phyloP scores from a whole-genome alignment of 2,329 filamentous ascomycete species.

The Macrophomina tecta region DNA sequence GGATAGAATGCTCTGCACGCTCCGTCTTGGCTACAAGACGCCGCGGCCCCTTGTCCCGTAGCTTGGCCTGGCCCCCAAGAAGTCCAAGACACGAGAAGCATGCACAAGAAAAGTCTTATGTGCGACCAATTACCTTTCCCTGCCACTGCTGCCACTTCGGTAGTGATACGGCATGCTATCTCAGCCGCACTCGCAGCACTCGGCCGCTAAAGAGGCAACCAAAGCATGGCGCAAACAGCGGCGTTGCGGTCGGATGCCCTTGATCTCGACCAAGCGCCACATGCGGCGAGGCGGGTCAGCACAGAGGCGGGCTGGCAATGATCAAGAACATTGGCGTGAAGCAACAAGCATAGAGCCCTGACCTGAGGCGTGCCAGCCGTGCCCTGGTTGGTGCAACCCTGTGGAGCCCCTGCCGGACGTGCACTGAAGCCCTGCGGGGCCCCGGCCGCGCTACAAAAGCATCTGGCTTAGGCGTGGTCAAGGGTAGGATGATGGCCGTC shows the following conservation, averaged over 20 bases:
- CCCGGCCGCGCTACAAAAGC: slow-evolving; percentile 13
- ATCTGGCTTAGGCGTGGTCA: slow-evolving; percentile 15
- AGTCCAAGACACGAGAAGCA: slow-evolving; percentile 16
- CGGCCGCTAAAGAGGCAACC: background rate
- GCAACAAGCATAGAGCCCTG: background rate
- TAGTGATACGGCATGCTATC: background rate
- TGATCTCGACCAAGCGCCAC: slow-evolving; percentile 2
- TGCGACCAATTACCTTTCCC: background rate
- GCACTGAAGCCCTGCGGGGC: slow-evolving; percentile 15
- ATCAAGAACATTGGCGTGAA: background rate
- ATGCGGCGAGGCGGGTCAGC: slow-evolving; percentile 5
- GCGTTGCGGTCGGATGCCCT: background rate
- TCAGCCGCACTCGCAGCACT: slow-evolving; percentile 23
- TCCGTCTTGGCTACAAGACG: background rate
- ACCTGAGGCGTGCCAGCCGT: slow-evolving; percentile 15
- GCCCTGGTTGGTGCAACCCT: slow-evolving; percentile 18
- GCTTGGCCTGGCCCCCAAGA: slow-evolving; percentile 16
- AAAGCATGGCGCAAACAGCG: slow-evolving; percentile 13
- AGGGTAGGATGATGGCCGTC: slow-evolving; percentile 16
- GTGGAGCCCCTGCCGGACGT: slow-evolving; percentile 12
- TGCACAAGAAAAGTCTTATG: slow-evolving; percentile 20
- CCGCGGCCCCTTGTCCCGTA: slow-evolving; percentile 7
- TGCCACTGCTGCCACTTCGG: background rate
- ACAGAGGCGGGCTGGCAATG: background rate
- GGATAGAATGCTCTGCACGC: background rate